These are phyloP conservation scores for Ascochyta pisi DNA, from an alignment of 2,329 filamentous ascomycete species.

Conservation along the genomic window DNA sequence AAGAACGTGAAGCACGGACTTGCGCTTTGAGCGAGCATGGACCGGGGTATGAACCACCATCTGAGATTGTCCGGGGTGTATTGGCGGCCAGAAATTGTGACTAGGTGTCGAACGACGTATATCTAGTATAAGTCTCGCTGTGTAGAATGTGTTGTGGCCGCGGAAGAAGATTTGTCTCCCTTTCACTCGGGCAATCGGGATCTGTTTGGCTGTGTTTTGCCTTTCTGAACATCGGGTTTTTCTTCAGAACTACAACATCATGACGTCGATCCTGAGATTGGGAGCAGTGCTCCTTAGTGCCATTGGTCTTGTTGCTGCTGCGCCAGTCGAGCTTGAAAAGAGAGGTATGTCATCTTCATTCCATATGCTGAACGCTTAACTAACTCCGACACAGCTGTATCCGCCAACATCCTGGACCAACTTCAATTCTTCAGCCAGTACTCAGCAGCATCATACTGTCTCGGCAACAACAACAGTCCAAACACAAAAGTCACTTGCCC, in stretches of 20 bases:
- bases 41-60: slow-evolving; percentile 9
- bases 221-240: slow-evolving; percentile 1
- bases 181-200: not conserved
- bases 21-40: slow-evolving; percentile 8
- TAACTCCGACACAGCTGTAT: slow-evolving; percentile 41
- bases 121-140: slow-evolving; percentile 8
- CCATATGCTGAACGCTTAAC: not conserved
- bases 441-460: slow-evolving; percentile 61
- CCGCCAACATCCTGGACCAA: slow-evolving; percentile 49
- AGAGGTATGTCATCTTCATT: slow-evolving; percentile 32
- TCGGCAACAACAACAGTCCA: slow-evolving; percentile 55
- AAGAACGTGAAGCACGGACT: slow-evolving; percentile 14
- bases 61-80: slow-evolving; percentile 6
- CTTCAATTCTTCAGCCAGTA: slow-evolving; percentile 60
- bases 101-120: slow-evolving; percentile 9
- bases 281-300: slow-evolving; percentile 29
- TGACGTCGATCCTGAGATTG: slow-evolving; percentile 26
- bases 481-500: slow-evolving; percentile 54
- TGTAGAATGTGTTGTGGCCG: slow-evolving; percentile 3
- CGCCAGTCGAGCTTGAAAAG: slow-evolving; percentile 34
- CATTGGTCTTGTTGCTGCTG: slow-evolving; percentile 32
- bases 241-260: slow-evolving; percentile 10
- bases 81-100: not conserved
- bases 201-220: slow-evolving; percentile 1
- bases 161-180: not conserved